Base-by-base conservation (phyloP, 2,329 filamentous ascomycete species). In the Lasiodiplodia sp. region DNA sequence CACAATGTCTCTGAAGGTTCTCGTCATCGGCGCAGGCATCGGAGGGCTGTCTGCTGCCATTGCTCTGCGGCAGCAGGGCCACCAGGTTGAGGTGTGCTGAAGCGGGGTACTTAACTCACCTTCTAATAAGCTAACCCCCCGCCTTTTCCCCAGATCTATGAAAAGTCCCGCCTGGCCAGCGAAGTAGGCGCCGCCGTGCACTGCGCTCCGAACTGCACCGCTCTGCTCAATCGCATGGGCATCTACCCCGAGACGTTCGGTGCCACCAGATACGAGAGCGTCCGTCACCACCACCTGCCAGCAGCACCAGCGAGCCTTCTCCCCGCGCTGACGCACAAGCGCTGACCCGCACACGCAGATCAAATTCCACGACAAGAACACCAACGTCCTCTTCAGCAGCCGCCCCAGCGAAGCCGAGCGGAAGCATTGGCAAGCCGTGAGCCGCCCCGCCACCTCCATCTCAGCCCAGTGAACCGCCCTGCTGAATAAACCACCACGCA, bases 101-200 rank as follows among this genome's bases (percentile, higher is more conserved):
- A 18, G 8, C 25, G 12, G 25, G 40, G 11, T 23, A 11, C 21
- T 10, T 21, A 28, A 28, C 28, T 28, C 28, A 28, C 28, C 28
- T 28, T 6, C 28, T 28, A 28, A 28, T 28, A 28, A 4, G 40
- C 60, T 63, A 16, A 63, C 47, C 44, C 18, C 28, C 44, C 7
- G 18, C 18, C 25, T 10, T 34, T 34, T 7, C 11, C 14, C 37
- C 66, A 87, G 84, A 69, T 89, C 0, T 86, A 83, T 62, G 87
- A 90, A 71, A 84, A 87, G 73, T 88, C 87, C 0, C 79, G 79
- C 1, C 84, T 89, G 40, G 83, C 84, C 18, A 84, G 80, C 63
- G 88, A 90, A 75, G 78, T 82, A 1, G 88, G 88, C 0, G 88
- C 88, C 3, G 88, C 88, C 0, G 83, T 91, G n/a, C 87, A 90